Evolutionary conservation across 176 grass and related monocot species (phyloP), one percentile per base, ranked within the genome.

Genomic region (Oryza australiensis): DNA sequence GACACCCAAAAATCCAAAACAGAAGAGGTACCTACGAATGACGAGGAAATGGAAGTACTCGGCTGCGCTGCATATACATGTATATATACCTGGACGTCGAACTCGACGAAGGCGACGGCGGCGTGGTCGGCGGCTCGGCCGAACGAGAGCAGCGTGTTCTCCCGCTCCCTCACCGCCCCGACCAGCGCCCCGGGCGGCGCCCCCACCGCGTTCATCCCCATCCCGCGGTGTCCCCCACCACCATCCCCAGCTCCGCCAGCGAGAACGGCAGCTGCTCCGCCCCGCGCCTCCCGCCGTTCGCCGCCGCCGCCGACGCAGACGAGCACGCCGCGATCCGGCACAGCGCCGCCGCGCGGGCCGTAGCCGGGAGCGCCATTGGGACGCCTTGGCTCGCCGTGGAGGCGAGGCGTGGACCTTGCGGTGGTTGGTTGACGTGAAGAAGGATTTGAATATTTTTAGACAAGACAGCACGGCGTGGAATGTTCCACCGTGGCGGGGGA

Each of bases 81-180:
- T 5, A 5, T 27, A 12, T 28, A 12, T 35, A 93, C 85, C 85
- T 93, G 91, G 33, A 93, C 88, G 67, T 93, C 91, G 64, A 93
- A 90, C 85, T 93, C 91, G 78, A 93, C 74, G 74, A 93, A 93
- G 70, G 82, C 64, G 27, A 93, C 78, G 26, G 85, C 82, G 43
- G 82, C 48, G 76, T 73, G 26, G n/a, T 18, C 49, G 77, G 87
- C 82, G 64, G 91, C 87, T 16, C 88, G 85, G 34, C 62, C 86
- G 63, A 93, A 80, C 9, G 91, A 93, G 53, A 90, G 91, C 73
- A 90, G 81, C 73, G 91, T 90, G 78, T 93, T 93, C 82, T 93
- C 88, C 64, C 88, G 83, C 85, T 93, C 88, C 78, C 49, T 93
- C 0, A 63, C 85, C 0, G 41, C 82, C 0, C 45, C 79, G 49